Conservation (phyloP, 116 monocot species). For the Iris pallida region DNA sequence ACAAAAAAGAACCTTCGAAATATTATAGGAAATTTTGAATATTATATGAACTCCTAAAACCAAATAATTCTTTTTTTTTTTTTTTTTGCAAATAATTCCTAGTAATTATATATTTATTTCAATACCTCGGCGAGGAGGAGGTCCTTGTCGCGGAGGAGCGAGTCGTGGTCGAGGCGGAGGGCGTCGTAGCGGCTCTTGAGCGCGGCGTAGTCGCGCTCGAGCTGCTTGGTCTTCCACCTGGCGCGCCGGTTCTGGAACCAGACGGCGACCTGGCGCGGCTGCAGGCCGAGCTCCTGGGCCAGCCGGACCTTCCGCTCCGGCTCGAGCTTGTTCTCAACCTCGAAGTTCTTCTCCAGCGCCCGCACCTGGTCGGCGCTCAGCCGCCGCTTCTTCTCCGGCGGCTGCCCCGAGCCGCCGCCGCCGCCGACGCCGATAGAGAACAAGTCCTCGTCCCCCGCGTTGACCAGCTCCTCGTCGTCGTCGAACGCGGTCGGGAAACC, state of each 20-base stretch:
- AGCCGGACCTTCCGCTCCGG: conserved; percentile 71
- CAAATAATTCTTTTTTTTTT: no score
- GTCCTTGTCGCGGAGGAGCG: conserved; percentile 41
- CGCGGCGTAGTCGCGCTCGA: conserved; percentile 61
- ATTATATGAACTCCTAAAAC: no score
- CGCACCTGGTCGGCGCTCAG: conserved; percentile 50
- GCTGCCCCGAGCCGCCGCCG: neutral
- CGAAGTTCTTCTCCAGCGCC: conserved; percentile 66
- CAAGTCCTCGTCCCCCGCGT: neutral
- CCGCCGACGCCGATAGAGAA: conserved; percentile 6
- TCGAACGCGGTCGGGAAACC: conserved; percentile 2
- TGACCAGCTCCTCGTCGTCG: conserved; percentile 8
- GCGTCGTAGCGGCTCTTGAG: conserved; percentile 49
- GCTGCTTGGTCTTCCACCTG: conserved; percentile 79
- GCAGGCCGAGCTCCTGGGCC: conserved; percentile 59
- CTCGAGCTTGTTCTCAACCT: conserved; percentile 80
- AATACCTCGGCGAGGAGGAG: conserved; percentile 42
- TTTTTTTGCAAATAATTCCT: no score
- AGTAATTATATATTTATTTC: no score
- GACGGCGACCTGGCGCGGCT: conserved; percentile 78
- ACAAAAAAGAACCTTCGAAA: no score
- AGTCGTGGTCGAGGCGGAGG: conserved; percentile 39
- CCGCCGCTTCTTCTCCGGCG: conserved; percentile 56
- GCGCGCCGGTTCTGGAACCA: conserved; percentile 92
- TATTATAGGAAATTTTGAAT: no score